Base-by-base conservation (phyloP, 148 eudicot genomes). In the Chenopodium formosanum region DNA sequence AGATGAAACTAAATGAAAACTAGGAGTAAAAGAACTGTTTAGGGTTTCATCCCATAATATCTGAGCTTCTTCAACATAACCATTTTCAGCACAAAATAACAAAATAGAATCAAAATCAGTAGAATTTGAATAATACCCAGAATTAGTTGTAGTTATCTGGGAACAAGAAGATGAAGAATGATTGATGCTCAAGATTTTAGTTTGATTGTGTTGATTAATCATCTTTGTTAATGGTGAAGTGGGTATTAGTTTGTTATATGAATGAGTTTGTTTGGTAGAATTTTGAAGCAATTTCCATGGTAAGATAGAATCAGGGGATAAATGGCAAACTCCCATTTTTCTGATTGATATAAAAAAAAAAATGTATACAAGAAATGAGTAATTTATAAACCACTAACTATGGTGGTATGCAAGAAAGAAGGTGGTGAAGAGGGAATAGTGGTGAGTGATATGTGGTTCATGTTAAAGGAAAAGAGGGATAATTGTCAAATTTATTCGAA, bases 1-100 rank as follows among this genome's bases (percentile, higher is more conserved):
- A 67, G 83, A 67, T 53, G 92, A 89, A 78, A 91, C 86, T 58
- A 88, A 53, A 46, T 87, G 80, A 77, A 81, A 53, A 83, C 80
- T 77, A 3, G 90, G 97, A 19, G 32, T 58, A 72, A 78, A 89
- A 8, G 92, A 91, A 78, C 92, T 88, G 83, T 92, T 84, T 2
- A 89, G 9, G 27, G 90, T 76, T 31, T 82, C 90, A 88, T 90
- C 90, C 93, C 93, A 92, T 40, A 91, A 79, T 8, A 80, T 86
- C 34, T 84, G 78, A n/a, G 92, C 92, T 87, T 91, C 84, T 0
- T 78, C 64, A 66, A 84, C 75, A 65, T 82, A 78, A 67, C 91
- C 91, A 70, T 85, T 85, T 77, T 86, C 86, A 9, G 90, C 98
- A 86, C 85, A 89, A 67, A 78, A 67, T 20, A 91, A 77, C 91